A percentile compares a stretch with the other conserved stretches of the same genome.
phyloP scores from a whole-genome alignment of 495 filamentous ascomycete genomes.

The Parmelia sp. region DNA sequence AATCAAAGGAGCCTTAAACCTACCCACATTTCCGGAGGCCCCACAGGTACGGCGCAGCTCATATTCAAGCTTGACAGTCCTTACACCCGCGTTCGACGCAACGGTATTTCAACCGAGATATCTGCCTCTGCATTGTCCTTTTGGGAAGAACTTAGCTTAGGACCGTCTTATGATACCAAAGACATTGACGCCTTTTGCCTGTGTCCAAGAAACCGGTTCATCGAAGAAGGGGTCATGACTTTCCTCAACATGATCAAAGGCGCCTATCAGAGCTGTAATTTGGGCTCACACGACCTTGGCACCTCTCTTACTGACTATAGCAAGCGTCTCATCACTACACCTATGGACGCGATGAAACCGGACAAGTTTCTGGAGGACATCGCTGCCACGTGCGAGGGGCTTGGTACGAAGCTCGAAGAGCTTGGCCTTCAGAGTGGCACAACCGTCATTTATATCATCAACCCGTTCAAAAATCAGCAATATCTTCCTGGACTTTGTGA shows the following conservation, averaged over 20 bases:
- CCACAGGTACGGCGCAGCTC: background rate
- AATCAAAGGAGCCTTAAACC: background rate
- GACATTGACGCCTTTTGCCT: conserved; percentile 74
- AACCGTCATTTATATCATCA: conserved; percentile 81
- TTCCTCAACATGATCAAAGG: conserved; percentile 69
- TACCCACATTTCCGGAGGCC: background rate
- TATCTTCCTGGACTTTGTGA: conserved; percentile 70
- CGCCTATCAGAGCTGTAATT: conserved; percentile 70
- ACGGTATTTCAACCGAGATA: conserved; percentile 66
- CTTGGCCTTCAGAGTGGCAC: conserved; percentile 44
- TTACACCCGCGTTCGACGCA: conserved; percentile 26
- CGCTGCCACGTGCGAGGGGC: conserved; percentile 30
- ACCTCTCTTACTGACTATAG: conserved; percentile 45
- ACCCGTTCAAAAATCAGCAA: conserved; percentile 59
- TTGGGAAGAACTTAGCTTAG: conserved; percentile 85
- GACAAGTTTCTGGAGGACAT: conserved; percentile 32
- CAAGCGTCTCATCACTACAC: conserved; percentile 48
- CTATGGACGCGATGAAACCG: conserved; percentile 21
- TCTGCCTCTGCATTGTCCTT: conserved; percentile 75
- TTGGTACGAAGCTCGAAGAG: conserved; percentile 13
- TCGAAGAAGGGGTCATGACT: conserved; percentile 51
- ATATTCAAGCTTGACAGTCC: conserved; percentile 15
- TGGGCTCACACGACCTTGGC: conserved; percentile 63
- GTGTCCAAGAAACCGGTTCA: conserved; percentile 57
- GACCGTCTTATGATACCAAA: conserved; percentile 70